Conservation (phyloP, 257 asterid species). For the Ilex aquifolium region DNA sequence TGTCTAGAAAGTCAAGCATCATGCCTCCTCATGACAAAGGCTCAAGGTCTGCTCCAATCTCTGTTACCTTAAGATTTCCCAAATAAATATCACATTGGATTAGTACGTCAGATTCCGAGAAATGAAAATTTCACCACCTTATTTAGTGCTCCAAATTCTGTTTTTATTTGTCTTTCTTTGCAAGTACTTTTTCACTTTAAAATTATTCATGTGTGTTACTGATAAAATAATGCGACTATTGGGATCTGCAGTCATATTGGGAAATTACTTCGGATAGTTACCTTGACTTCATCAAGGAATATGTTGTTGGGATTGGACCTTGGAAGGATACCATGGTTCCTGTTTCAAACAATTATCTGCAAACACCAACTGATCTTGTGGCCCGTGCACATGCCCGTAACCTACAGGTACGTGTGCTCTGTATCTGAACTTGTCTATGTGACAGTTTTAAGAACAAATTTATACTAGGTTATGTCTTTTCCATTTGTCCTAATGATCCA, state of each 20-base stretch:
- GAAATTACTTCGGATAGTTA: conserved; percentile 92
- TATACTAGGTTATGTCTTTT: neutral
- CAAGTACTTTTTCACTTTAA: conserved; percentile 20
- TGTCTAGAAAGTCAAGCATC: too few species aligned
- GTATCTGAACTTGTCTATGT: neutral
- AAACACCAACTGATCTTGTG: conserved; percentile 62
- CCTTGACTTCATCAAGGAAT: conserved; percentile 74
- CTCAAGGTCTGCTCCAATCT: too few species aligned
- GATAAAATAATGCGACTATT: neutral
- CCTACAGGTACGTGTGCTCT: conserved; percentile 59
- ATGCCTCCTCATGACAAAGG: too few species aligned
- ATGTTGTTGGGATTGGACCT: conserved; percentile 89
- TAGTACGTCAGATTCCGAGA: too few species aligned
- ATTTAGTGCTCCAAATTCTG: neutral
- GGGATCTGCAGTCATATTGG: conserved; percentile 41
- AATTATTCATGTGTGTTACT: too few species aligned
- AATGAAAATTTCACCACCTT: too few species aligned
- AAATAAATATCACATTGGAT: too few species aligned
- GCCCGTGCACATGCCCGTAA: conserved; percentile 87
- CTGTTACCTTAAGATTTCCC: too few species aligned
- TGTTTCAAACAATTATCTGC: conserved; percentile 46
- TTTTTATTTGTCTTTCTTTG: neutral
- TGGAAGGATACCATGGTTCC: conserved; percentile 80
- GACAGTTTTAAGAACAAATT: neutral
- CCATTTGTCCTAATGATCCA: neutral